phyloP scores from a whole-genome alignment of 768 basidiomycete species.

The Serendipita sp. region DNA sequence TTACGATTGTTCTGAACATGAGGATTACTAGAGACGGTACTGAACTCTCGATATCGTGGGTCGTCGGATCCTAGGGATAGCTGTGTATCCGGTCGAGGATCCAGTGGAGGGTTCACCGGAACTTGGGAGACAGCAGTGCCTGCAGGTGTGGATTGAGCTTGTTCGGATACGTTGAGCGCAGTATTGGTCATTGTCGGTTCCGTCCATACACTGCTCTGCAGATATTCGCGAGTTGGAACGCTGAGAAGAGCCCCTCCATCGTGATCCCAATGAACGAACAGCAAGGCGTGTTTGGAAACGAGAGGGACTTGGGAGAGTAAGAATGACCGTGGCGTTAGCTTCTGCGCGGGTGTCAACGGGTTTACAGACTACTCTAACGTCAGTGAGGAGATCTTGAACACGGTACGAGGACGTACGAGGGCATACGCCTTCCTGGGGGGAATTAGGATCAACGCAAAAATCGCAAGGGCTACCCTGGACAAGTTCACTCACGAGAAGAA shows the following conservation, averaged over 20 bases:
- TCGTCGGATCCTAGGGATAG: constrained; percentile 6
- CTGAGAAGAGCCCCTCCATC: constrained; percentile 71
- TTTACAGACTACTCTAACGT: constrained; percentile 15
- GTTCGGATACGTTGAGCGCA: not conserved
- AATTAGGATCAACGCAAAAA: not conserved
- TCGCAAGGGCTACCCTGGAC: not conserved
- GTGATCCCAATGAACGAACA: constrained; percentile 67
- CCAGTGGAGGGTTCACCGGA: constrained; percentile 8
- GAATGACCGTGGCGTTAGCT: constrained; percentile 46
- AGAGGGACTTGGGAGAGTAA: constrained; percentile 53
- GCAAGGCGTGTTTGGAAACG: constrained; percentile 56
- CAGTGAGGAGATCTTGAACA: not conserved
- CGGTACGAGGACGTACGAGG: constrained; percentile 21
- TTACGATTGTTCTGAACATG: too few species aligned
- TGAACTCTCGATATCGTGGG: constrained; percentile 2
- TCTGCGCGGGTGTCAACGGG: constrained; percentile 40
- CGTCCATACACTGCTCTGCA: constrained; percentile 72
- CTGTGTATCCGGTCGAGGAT: not conserved
- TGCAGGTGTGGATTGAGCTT: not conserved
- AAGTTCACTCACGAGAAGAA: constrained; percentile 31
- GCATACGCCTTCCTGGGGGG: constrained; percentile 45
- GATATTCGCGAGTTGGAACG: constrained; percentile 69
- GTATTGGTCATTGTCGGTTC: constrained; percentile 17
- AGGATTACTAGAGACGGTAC: not conserved
- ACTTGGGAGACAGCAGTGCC: constrained; percentile 7